These are phyloP conservation scores for Camelina sativa DNA, from an alignment of 345 rosid genomes.

Conservation along the genomic window DNA sequence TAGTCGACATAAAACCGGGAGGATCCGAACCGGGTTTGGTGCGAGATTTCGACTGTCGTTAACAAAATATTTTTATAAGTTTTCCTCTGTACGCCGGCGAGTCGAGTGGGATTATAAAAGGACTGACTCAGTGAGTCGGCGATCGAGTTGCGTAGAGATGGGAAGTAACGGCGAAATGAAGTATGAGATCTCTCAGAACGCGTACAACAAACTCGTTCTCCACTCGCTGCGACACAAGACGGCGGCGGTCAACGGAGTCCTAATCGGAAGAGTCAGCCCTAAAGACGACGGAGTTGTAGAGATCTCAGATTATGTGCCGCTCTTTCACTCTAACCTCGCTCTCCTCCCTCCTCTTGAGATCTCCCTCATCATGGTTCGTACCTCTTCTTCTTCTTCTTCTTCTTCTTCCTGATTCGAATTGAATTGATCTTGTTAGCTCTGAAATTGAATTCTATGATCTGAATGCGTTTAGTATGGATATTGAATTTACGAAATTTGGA, in stretches of 20 bases:
- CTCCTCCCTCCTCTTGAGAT: conserved; percentile 94
- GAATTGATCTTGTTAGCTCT: background rate
- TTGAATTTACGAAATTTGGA: conserved; percentile 11
- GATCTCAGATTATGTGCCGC: conserved; percentile 87
- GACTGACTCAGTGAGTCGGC: too few species aligned
- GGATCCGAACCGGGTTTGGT: too few species aligned
- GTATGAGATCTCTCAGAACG: too few species aligned
- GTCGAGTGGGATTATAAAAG: too few species aligned
- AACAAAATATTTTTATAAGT: too few species aligned
- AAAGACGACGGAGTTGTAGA: conserved; percentile 55
- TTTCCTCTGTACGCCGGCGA: too few species aligned
- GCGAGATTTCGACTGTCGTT: too few species aligned
- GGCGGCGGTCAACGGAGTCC: conserved; percentile 86
- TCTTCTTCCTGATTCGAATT: conserved; percentile 9
- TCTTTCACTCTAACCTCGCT: conserved; percentile 86
- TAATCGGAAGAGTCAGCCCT: conserved; percentile 67
- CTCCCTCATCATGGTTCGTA: conserved; percentile 79
- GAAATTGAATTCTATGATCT: conserved; percentile 19
- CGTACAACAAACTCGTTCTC: too few species aligned
- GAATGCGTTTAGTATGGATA: background rate
- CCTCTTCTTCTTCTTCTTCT: background rate
- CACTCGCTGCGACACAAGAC: conserved; percentile 70
- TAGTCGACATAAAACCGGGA: too few species aligned
- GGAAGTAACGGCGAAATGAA: too few species aligned
- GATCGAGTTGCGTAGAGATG: too few species aligned